Conservation (phyloP, 2,329 filamentous ascomycete genomes). For the Talaromyces sp. region DNA sequence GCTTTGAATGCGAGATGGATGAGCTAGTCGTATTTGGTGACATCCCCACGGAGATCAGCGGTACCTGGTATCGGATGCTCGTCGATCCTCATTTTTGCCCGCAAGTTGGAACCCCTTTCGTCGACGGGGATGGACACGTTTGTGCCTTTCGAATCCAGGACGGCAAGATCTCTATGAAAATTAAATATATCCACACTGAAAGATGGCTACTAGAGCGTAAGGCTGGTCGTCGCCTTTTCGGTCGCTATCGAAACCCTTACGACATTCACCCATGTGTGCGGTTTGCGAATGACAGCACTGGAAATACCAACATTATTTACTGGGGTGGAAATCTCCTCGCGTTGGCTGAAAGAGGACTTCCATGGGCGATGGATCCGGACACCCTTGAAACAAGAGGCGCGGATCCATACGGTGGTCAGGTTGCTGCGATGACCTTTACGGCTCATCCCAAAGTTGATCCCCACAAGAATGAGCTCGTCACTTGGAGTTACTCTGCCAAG, state of each 20-base stretch:
- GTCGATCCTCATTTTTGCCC: constrained; percentile 51
- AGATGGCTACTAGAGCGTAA: constrained; percentile 36
- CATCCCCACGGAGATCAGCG: constrained; percentile 41
- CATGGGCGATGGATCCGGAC: constrained; percentile 44
- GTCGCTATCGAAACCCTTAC: constrained; percentile 54
- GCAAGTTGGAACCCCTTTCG: constrained; percentile 32
- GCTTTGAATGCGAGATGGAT: constrained; percentile 25
- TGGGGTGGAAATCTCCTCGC: constrained; percentile 48
- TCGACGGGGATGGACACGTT: constrained; percentile 45
- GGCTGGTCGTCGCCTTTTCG: constrained; percentile 44
- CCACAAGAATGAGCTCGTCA: constrained; percentile 49
- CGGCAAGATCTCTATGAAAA: constrained; percentile 40
- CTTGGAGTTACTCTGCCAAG: constrained; percentile 49
- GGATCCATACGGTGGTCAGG: constrained; percentile 50
- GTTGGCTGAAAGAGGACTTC: constrained; percentile 49
- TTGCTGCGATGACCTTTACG: constrained; percentile 45
- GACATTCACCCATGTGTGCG: constrained; percentile 48
- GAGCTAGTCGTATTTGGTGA: constrained; percentile 18
- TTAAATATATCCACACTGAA: constrained; percentile 41
- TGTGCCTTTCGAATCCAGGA: constrained; percentile 40
- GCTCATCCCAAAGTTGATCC: constrained; percentile 53
- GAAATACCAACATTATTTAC: constrained; percentile 56
- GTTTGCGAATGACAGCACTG: constrained; percentile 52
- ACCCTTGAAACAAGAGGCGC: constrained; percentile 46
- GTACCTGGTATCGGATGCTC: constrained; percentile 42